Evolutionary conservation across 1,284 basidiomycete genomes (phyloP), one percentile per base, ranked within the genome.

Genomic region (Sanghuangporus sanghuang): DNA sequence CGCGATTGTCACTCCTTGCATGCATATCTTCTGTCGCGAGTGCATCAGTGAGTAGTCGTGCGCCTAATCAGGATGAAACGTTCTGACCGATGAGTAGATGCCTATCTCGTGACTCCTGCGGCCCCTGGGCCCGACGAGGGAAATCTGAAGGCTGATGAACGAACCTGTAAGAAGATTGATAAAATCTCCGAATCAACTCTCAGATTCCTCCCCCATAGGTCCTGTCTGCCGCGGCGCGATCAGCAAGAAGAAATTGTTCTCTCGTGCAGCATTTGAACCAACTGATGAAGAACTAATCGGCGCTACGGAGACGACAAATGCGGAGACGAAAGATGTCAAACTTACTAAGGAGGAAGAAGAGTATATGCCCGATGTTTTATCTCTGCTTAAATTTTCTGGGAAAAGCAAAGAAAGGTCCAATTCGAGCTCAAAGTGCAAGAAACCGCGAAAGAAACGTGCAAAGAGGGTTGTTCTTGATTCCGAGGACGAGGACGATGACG

Each of bases 21-120:
- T 72, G 7, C 84, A 85, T 66, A 71, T 77, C 3, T 85, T 82
- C 71, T 86, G 83, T 68, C 73, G 76, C 16, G 79, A 79, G 55
- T 85, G 83, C 66, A 76, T 82, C 42, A 64, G 81, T 82, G 68
- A 64, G 79, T 75, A 14, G 21, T 5, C 27, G 4, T 32, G 27
- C 27, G 27, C 5, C 27, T 32, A 32, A 32, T 32, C 27, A 32
- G 27, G 27, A 32, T 5, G 27, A 32, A 32, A 32, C 27, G 27
- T 32, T 32, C 27, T 32, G 27, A 32, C 27, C 27, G 27, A 32
- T 23, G 7, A 23, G 7, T 44, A 60, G 49, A 53, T 32, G 27
- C 27, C 27, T 32, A 32, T 32, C 27, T 32, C 48, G 46, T 6
- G 61, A 75, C 79, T 42, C 61, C 84, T 23, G 74, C 79, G 54